Evolutionary conservation across 1,284 basidiomycete genomes (phyloP), one percentile per base, ranked within the genome.

Genomic region (Mycena sp.): DNA sequence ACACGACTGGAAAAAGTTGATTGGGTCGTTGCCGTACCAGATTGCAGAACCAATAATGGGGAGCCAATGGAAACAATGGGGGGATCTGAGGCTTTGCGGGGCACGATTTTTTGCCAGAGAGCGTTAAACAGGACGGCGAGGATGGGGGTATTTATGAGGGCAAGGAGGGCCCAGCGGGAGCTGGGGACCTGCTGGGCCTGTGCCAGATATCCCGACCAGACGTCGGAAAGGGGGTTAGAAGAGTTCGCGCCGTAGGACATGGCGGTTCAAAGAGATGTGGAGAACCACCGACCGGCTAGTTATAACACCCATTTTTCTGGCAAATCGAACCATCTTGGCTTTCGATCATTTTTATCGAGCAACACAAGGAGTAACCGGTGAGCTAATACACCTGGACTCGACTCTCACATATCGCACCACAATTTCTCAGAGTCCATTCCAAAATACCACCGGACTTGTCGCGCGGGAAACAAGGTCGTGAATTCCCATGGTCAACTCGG

Each of bases 61-160:
- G 43, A 95, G 79, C 82, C 86, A 90, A 77, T 95, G 91, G 78
- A 95, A 96, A 95, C 91, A 14, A 89, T 78, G 1, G 93, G 94
- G 1, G 94, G 94, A 35, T 85, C 78, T 21, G 83, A 83, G 11
- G 85, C 80, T 71, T 85, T 85, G 57, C 80, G 77, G 17, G 89
- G 89, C 17, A 83, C 72, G 54, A 87, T 50, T 83, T 85, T 28
- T 72, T 86, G 85, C 38, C 71, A 70, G 4, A 81, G 70, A 35
- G 85, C 83, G 70, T 87, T 86, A 63, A 86, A 65, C 1, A 76
- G 69, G 45, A 86, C 76, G 53, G 74, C 74, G 41, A 75, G 41
- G 17, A 75, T 43, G 16, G 77, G 73, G 7, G 72, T 49, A 43
- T 69, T 71, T n/a, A 74, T 54, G 38, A 72, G 53, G 17, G 69